Evolutionary conservation across 176 grass and related monocot genomes (phyloP), one percentile per base, ranked within the genome.

Genomic region (Zea mays): DNA sequence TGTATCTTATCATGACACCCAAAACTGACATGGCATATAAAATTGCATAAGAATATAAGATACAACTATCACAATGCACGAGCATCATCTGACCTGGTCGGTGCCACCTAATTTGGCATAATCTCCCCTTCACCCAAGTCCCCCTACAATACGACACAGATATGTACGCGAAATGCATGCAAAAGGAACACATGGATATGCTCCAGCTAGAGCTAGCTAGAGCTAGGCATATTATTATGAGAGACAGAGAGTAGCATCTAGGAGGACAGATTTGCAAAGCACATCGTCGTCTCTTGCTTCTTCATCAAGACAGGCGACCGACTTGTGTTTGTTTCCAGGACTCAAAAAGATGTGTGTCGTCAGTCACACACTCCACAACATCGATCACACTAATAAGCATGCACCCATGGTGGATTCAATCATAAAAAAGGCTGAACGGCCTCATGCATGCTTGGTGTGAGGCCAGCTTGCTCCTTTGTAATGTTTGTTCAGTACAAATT

Each of bases 41-140:
- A 27, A 27, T 27, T 27, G 27, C 27, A 27, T 27, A 27, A 27
- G 27, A 27, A 27, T 27, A 27, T 27, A 27, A 27, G 1, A 27
- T 27, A 27, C 27, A 27, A 27, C 27, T 27, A 27, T 27, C 27
- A 27, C 27, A 27, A 27, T 27, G 27, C 27, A 27, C 27, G 27
- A 27, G 27, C 27, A 27, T 27, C 27, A 27, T 27, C 48, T 50
- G 40, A 27, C 27, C 40, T 41, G 48, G 82, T 88, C 86, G 90
- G 70, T 85, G 71, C 46, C 62, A 88, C 86, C 83, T 81, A 89
- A 92, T 72, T 81, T 68, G 45, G 83, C 69, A 86, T 89, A 71
- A 87, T 69, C 67, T 27, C 41, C 42, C 21, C 19, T 57, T 64
- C 84, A 88, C 71, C 55, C 69, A 55, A 78, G 68, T 38, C 14